These are phyloP conservation scores for Tetrapyrgos nigripes DNA, from an alignment of 1,284 basidiomycete species.

Conservation along the genomic window DNA sequence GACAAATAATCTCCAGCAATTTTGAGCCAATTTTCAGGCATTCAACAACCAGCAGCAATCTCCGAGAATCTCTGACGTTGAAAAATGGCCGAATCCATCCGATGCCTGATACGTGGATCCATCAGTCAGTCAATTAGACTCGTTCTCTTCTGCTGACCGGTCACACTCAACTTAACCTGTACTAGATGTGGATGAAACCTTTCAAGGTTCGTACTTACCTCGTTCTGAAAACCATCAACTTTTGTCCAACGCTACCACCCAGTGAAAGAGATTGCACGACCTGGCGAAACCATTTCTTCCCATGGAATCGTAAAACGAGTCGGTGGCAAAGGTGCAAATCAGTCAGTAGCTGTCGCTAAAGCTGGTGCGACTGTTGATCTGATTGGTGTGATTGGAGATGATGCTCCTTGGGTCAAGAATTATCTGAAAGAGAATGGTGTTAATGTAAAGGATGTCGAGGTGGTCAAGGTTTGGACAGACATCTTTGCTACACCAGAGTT, in stretches of 20 bases:
- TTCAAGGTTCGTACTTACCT: constrained; percentile 39
- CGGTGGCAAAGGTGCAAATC: constrained; percentile 68
- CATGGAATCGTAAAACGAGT: constrained; percentile 49
- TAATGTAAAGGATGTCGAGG: constrained; percentile 41
- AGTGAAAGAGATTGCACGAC: constrained; percentile 58
- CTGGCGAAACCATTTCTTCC: constrained; percentile 64
- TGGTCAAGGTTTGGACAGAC: constrained; percentile 42
- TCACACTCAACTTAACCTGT: neutral
- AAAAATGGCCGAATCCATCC: constrained; percentile 13
- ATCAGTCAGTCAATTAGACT: constrained; percentile 49
- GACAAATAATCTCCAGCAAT: too few species aligned
- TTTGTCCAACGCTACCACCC: constrained; percentile 3
- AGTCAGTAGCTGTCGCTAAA: constrained; percentile 58
- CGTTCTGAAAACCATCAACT: neutral
- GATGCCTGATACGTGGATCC: constrained; percentile 57
- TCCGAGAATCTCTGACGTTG: too few species aligned
- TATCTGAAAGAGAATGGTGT: constrained; percentile 46
- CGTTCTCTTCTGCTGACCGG: neutral
- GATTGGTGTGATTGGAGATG: constrained; percentile 55
- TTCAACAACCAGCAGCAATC: too few species aligned
- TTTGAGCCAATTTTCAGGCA: too few species aligned
- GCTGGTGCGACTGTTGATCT: constrained; percentile 52
- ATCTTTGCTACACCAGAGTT: neutral
- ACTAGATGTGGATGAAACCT: constrained; percentile 64
- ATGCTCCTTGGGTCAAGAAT: constrained; percentile 53